Conservation (phyloP, 2,329 filamentous ascomycete genomes). For the Aspergillus viridinutans region DNA sequence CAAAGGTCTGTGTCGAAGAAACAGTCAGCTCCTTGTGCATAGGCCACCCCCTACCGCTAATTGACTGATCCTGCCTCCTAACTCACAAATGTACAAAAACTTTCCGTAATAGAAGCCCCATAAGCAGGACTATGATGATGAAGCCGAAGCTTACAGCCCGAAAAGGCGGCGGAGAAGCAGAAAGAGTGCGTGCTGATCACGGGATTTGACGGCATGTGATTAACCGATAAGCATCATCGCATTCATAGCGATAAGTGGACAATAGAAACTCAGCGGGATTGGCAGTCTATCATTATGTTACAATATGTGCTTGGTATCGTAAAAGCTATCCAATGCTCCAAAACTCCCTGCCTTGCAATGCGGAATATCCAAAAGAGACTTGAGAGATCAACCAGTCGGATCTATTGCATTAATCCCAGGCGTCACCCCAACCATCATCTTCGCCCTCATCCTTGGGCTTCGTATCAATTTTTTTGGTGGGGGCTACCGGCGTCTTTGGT, state of each 20-base stretch:
- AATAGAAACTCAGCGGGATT: background rate
- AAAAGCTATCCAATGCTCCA: background rate
- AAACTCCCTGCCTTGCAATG: background rate
- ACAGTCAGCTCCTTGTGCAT: slow-evolving; percentile 4
- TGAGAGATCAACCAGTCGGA: background rate
- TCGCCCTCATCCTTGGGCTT: slow-evolving; percentile 50
- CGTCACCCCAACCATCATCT: slow-evolving; percentile 48
- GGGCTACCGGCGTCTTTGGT: slow-evolving; percentile 44
- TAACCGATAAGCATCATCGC: background rate
- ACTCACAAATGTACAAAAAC: background rate
- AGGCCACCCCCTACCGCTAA: background rate
- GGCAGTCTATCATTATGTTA: background rate
- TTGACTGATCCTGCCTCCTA: background rate
- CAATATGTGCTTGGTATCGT: slow-evolving; percentile 5
- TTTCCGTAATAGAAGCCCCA: background rate
- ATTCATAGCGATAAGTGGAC: background rate
- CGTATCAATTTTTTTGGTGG: slow-evolving; percentile 64
- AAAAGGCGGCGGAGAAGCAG: slow-evolving; percentile 4
- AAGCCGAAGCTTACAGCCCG: background rate
- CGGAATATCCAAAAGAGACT: background rate
- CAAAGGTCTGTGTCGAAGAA: background rate
- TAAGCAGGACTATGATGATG: background rate
- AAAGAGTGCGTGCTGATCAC: slow-evolving; percentile 11
- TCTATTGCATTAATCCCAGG: slow-evolving; percentile 39
- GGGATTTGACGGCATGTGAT: slow-evolving; percentile 11